Percentiles rank a stretch among this genome's conserved stretches.
Evolutionary conservation across 805 yeast genomes (phyloP).

Genomic region (Hanseniaspora occidentalis): DNA sequence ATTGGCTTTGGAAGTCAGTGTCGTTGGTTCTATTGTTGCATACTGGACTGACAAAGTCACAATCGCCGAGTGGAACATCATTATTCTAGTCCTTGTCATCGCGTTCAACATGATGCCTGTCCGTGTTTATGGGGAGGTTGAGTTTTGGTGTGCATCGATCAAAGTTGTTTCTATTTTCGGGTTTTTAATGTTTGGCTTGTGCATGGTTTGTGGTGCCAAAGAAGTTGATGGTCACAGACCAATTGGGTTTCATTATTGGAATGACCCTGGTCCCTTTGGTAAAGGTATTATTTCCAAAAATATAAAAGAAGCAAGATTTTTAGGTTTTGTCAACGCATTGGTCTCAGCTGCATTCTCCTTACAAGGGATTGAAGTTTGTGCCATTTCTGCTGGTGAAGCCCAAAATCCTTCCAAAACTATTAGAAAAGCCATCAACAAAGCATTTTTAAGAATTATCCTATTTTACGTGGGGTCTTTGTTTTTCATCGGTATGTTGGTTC

Average conservation of each 20-base stretch:
- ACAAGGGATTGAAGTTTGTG: conserved; percentile 49
- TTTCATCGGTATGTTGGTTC: conserved; percentile 54
- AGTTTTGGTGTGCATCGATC: conserved; percentile 59
- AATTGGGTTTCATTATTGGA: conserved; percentile 53
- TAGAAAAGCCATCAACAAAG: conserved; percentile 56
- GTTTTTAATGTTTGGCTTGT: conserved; percentile 49
- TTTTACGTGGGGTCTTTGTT: conserved; percentile 51
- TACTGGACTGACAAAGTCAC: conserved; percentile 55
- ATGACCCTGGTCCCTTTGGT: conserved; percentile 61
- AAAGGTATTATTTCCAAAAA: conserved; percentile 34
- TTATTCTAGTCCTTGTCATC: conserved; percentile 46
- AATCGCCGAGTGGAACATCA: conserved; percentile 56
- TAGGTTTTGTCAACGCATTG: conserved; percentile 43
- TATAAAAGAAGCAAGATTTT: conserved; percentile 32
- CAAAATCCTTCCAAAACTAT: conserved; percentile 56
- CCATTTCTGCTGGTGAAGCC: conserved; percentile 49
- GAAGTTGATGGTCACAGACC: conserved; percentile 50
- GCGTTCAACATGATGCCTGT: conserved; percentile 52
- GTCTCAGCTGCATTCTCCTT: conserved; percentile 46
- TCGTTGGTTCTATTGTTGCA: conserved; percentile 41
- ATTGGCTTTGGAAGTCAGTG: conserved; percentile 47
- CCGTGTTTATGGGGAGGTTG: conserved; percentile 57
- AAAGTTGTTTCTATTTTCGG: conserved; percentile 60
- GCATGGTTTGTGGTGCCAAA: conserved; percentile 70
- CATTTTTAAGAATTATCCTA: conserved; percentile 45